A percentile compares a stretch with the other conserved stretches of the same genome.
phyloP scores from a whole-genome alignment of 1,284 basidiomycete species.

The Fomitopsis betulina region DNA sequence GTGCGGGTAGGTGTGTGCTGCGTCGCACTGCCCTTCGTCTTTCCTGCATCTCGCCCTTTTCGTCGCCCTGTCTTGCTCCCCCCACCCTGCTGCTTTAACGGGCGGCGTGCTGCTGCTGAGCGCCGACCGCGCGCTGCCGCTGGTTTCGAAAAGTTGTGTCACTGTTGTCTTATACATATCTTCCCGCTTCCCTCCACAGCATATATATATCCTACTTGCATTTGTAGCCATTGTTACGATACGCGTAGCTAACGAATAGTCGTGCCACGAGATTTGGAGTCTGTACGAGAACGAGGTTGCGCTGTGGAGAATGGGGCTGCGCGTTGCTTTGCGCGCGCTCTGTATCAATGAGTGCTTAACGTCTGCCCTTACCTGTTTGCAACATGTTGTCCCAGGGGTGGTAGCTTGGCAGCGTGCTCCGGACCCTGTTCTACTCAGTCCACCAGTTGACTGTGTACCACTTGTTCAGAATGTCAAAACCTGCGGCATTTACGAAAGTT shows the following conservation, averaged over 20 bases:
- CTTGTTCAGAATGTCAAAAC: too few relatives aligned
- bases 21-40: not conserved
- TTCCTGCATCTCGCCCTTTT: not conserved
- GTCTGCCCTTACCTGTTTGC: too few relatives aligned
- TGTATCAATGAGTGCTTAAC: too few relatives aligned
- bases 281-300: not conserved
- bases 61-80: conserved; percentile 3
- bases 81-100: not conserved
- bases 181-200: conserved; percentile 15
- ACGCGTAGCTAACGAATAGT: conserved; percentile 23
- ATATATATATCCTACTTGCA: conserved; percentile 27
- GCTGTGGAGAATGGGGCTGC: not conserved
- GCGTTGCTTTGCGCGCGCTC: too few relatives aligned
- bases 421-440: too few relatives aligned
- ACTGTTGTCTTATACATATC: conserved; percentile 13
- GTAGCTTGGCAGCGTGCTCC: not conserved
- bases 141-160: conserved; percentile 6
- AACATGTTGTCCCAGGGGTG: too few relatives aligned
- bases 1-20: not conserved
- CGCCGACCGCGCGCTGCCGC: conserved; percentile 3
- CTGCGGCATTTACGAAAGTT: too few relatives aligned
- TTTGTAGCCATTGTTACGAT: conserved; percentile 23
- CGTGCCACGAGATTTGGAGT: conserved; percentile 11
- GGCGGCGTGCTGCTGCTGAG: not conserved
- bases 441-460: too few relatives aligned